Base-by-base conservation (phyloP, 352 stramenopile species). In the Elongisporangium anandrum region DNA sequence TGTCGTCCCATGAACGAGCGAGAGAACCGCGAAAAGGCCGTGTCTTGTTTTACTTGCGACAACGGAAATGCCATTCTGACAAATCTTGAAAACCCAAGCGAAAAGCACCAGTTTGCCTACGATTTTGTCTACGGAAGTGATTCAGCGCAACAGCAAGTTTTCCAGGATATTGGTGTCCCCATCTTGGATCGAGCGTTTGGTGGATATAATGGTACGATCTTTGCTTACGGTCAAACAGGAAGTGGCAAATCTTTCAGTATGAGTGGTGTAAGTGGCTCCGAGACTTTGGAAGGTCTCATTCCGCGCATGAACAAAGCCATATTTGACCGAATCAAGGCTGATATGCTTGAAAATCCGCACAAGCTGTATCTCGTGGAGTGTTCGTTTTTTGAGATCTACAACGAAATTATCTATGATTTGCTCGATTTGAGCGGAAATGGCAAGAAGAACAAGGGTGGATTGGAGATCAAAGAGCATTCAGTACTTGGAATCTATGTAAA, bases 331-430 rank as follows among this genome's bases (percentile, higher is more conserved):
- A 79, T 97, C 26, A 59, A 72, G 8, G 69, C 66, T 9, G 84
- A 89, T 23, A 85, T 87, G 22, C 73, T 61, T 5, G 79, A 87
- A 23, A 72, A 82, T 57, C 75, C 77, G 2, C 81, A 88, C 56
- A 96, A 90, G 21, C 71, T 82, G 45, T 98, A 95, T 62, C 69
- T 97, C 8, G 84, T 98, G 20, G 86, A 95, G 56, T 95, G 84
- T 38, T 97, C 91, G 15, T 98, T 97, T 73, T 94, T 98, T 60
- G 94, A 98, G 65, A 98, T 98, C 52, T 98, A 98, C 76, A 98
- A 98, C 60, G 94, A 98, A 70, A 94, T 94, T 50, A 97, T 98
- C 57, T 97, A 95, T 62, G 95, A 98, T 66, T 71, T 98, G 50
- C 77, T 98, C 9, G 80, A 97, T 57, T 85, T 89, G 10, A 96